Evolutionary conservation across 1,284 basidiomycete species (phyloP), one percentile per base, ranked within the genome.

Genomic region (Porogramme epimiltina): DNA sequence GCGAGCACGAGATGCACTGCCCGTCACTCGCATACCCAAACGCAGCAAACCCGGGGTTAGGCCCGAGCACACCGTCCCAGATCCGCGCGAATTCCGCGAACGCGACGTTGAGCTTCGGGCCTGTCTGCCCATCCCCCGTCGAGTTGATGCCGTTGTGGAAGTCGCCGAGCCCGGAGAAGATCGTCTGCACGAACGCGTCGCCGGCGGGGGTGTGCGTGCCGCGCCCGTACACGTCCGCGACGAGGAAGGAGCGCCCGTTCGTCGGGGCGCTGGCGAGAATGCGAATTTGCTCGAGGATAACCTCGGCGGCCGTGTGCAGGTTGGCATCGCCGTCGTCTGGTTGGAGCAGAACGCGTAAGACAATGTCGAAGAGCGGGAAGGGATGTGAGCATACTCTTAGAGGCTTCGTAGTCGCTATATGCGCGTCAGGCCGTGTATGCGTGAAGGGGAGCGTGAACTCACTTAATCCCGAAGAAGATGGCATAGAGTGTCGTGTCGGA

Each of bases 381-480:
- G 34, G 16, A n/a, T 6, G 28, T 13, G 28, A 10, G 28, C 63
- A 38, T 38, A 67, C 66, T 64, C 37, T 58, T 61, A 1, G 67
- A 67, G 25, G 65, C 66, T 3, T 55, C 56, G 49, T 62, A 68
- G 48, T 69, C 67, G 38, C 69, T 71, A 47, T 19, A 37, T 37
- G 34, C n/a, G 34, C 10, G 16, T 37, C 5, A 37, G 34, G n/a
- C 8, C 13, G 34, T 9, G 28, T 11, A 23, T 24, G 28, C 18
- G 31, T 26, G 36, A 6, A 9, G n/a, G 34, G n/a, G 5, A n/a
- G 13, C 10, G 34, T 10, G n/a, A 4, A 61, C 66, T 33, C 49
- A 71, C 68, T 73, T 73, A 50, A 73, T 73, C 3, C 70, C 71
- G 43, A 73, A 73, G 63, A 71, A 72, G 15, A 70, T 60, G 6